Evolutionary conservation across 768 basidiomycete species (phyloP).

Genomic region (Xerocomus brunneocitrinus): DNA sequence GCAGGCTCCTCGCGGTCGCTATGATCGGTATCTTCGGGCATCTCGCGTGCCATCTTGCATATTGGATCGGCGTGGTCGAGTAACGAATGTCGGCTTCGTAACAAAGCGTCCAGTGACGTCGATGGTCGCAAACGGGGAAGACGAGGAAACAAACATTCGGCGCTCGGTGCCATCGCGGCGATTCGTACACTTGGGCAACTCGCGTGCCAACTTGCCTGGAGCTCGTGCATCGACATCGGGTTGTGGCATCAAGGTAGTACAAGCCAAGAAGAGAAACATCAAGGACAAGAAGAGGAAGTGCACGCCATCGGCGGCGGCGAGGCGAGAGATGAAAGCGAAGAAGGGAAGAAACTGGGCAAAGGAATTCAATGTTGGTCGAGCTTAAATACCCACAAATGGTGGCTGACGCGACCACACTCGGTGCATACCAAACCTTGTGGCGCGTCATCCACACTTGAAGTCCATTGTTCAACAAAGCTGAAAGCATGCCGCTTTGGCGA

Average conservation of each 20-base stretch:
- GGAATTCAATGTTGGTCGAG: neutral
- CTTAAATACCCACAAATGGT: neutral
- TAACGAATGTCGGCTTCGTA: neutral
- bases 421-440: neutral
- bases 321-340: neutral
- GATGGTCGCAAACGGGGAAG: too few species aligned
- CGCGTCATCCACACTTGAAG: neutral
- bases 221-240: neutral
- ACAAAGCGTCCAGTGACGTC: too few species aligned
- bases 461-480: neutral
- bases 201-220: neutral
- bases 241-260: too few species aligned
- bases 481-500: neutral
- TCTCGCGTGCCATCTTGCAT: neutral
- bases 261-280: neutral
- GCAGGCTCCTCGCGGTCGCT: too few species aligned
- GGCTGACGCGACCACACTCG: neutral
- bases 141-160: neutral
- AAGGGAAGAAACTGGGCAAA: neutral
- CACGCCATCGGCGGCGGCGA: neutral
- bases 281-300: neutral
- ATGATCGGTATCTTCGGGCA: neutral
- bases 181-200: neutral
- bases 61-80: neutral
- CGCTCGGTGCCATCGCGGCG: too few species aligned